Evolutionary conservation across 345 rosid genomes (phyloP).

Genomic region (Lepidium africanum): DNA sequence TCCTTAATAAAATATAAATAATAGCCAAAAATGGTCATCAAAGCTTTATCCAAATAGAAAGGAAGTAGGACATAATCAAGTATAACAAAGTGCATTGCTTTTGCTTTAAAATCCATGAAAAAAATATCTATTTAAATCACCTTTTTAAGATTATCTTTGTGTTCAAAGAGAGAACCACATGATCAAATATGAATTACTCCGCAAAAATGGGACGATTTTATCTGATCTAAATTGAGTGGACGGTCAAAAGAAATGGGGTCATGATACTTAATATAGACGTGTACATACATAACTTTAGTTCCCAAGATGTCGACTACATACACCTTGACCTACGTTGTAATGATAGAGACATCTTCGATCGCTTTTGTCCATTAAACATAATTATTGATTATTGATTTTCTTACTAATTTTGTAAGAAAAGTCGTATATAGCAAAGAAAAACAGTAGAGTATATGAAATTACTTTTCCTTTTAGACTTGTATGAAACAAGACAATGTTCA

Average conservation of each 20-base stretch:
- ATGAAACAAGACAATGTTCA: background rate
- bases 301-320: no score
- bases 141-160: background rate
- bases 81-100: background rate
- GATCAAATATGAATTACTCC: background rate
- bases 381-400: no score
- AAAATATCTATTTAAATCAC: background rate
- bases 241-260: background rate
- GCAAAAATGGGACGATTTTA: background rate
- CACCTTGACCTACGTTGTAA: no score
- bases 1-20: no score
- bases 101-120: background rate
- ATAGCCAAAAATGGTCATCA: no score
- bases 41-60: background rate
- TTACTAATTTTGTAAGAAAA: no score
- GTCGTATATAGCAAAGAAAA: no score
- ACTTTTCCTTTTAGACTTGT: background rate
- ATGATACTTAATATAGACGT: conserved; percentile 1
- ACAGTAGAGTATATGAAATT: background rate
- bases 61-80: background rate
- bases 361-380: no score
- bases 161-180: conserved; percentile 2
- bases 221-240: background rate
- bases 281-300: no score
- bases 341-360: no score